Evolutionary conservation across 2,329 filamentous ascomycete genomes (phyloP).

Genomic region (Pseudogymnoascus sp.): DNA sequence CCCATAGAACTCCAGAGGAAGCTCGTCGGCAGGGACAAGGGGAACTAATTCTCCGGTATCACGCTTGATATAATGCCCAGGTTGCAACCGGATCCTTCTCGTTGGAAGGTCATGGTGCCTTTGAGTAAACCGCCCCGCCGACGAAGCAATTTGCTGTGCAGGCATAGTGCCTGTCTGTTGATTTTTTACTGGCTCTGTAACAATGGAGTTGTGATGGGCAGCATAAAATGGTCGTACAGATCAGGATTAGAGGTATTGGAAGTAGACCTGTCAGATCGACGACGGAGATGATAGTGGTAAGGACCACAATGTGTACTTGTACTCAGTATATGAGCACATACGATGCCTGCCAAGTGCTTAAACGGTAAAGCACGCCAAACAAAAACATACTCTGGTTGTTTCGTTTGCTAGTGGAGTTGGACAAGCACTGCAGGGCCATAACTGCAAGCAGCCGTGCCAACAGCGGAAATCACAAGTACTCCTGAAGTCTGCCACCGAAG

Average conservation of each 20-base stretch:
- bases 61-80: constrained; percentile 38
- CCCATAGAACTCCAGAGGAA: constrained; percentile 36
- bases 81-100: background rate
- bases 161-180: background rate
- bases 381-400: background rate
- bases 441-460: background rate
- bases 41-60: constrained; percentile 39
- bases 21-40: constrained; percentile 45
- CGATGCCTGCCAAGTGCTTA: background rate
- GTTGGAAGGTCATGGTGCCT: background rate
- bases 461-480: background rate
- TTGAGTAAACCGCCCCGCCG: background rate
- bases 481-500: background rate
- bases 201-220: background rate
- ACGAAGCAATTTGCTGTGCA: background rate
- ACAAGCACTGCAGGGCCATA: background rate
- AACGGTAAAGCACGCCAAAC: background rate
- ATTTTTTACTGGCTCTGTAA: background rate
- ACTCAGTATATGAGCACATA: background rate
- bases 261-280: background rate
- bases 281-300: background rate
- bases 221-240: background rate
- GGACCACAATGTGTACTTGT: background rate
- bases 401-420: background rate
- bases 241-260: background rate